phyloP scores from a whole-genome alignment of 768 basidiomycete species.

The Lentinula sp. region DNA sequence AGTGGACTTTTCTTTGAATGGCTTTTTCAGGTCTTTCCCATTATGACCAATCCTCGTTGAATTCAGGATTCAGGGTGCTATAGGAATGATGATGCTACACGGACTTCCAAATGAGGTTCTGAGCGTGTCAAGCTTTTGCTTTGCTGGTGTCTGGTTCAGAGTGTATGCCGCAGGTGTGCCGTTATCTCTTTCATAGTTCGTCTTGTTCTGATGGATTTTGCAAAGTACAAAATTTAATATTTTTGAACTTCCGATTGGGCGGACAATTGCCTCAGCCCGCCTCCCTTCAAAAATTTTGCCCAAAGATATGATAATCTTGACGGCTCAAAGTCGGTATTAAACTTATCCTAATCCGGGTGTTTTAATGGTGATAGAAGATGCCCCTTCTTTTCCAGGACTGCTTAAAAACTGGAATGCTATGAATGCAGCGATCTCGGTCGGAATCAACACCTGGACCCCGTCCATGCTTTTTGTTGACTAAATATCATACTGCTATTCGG shows the following conservation, averaged over 20 bases:
- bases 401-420: conserved; percentile 1
- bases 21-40: neutral
- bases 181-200: conserved; percentile 2
- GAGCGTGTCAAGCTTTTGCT: neutral
- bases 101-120: neutral
- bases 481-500: conserved; percentile 8
- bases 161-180: conserved; percentile 1
- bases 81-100: neutral
- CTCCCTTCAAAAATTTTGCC: neutral
- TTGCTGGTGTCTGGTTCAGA: neutral
- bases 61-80: neutral
- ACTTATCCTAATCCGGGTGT: neutral
- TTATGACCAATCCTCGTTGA: neutral
- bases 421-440: conserved; percentile 6
- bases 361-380: neutral
- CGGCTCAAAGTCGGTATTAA: neutral
- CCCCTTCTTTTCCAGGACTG: conserved; percentile 5
- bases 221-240: neutral
- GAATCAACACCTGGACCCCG: conserved; percentile 5
- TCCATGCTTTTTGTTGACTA: conserved; percentile 6
- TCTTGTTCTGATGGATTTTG: neutral
- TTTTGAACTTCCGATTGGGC: neutral
- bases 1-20: neutral
- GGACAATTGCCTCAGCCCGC: neutral
- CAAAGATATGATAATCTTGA: neutral